Evolutionary conservation across 1,139 yeast species (phyloP).

Genomic region (Candida dubliniensis): DNA sequence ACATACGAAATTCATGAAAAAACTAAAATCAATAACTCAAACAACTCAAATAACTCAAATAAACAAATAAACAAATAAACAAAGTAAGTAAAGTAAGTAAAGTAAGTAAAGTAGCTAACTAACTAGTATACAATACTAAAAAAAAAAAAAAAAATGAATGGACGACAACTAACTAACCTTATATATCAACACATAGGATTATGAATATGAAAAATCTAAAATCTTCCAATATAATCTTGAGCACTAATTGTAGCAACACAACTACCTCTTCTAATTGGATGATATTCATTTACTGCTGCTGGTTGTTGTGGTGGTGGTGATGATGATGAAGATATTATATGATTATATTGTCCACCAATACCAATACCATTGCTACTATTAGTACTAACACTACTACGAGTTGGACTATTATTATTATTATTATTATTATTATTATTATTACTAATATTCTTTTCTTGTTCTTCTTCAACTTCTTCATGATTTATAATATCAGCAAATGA

Average conservation of each 20-base stretch:
- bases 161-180: too few species aligned
- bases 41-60: too few species aligned
- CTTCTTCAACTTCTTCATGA: slow-evolving; percentile 15
- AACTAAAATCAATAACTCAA: too few species aligned
- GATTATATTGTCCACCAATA: neutral
- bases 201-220: neutral
- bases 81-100: too few species aligned
- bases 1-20: too few species aligned
- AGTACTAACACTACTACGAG: neutral
- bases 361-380: too few species aligned
- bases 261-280: slow-evolving; percentile 14
- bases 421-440: neutral
- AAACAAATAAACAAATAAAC: too few species aligned
- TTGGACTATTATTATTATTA: neutral
- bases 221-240: slow-evolving; percentile 16
- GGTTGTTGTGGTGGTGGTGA: slow-evolving; percentile 3
- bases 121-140: neutral
- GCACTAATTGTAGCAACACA: slow-evolving; percentile 17
- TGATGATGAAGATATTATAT: neutral
- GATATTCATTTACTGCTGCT: slow-evolving; percentile 1
- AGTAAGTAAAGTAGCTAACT: too few species aligned
- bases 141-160: neutral
- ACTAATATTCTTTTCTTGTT: slow-evolving; percentile 1
- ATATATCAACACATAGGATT: neutral
- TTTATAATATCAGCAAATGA: slow-evolving; percentile 33